A percentile compares a stretch with the other conserved stretches of the same genome.
These are phyloP conservation scores for Fusarium hainanense DNA, from an alignment of 2,329 filamentous ascomycete genomes.

Conservation along the genomic window DNA sequence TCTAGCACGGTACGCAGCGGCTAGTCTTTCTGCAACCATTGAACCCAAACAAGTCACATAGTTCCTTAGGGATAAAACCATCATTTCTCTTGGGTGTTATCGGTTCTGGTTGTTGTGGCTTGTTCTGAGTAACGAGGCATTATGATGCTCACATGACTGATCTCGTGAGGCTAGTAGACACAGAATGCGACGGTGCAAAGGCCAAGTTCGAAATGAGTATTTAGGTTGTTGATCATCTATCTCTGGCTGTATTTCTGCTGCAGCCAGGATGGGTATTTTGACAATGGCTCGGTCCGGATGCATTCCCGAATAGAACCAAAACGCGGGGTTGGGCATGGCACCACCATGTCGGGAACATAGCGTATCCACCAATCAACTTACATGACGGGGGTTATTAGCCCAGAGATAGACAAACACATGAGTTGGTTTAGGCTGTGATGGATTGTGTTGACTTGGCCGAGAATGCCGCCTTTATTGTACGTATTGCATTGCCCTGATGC, in stretches of 20 bases:
- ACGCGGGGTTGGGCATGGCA: conserved; percentile 32
- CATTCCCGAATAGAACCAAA: conserved; percentile 29
- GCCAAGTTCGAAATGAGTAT: conserved; percentile 18
- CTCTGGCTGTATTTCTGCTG: conserved; percentile 17
- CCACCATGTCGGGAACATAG: conserved; percentile 18
- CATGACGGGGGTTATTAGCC: conserved; percentile 30
- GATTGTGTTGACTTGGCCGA: conserved; percentile 3
- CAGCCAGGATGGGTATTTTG: conserved; percentile 18
- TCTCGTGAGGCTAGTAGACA: conserved; percentile 8
- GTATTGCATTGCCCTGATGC: background rate
- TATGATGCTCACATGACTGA: conserved; percentile 2
- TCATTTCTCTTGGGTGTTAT: background rate
- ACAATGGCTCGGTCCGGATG: conserved; percentile 25
- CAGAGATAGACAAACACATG: conserved; percentile 8
- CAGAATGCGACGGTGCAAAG: background rate
- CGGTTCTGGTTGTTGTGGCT: background rate
- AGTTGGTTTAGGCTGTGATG: background rate
- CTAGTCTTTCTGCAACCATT: background rate
- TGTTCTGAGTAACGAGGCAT: background rate
- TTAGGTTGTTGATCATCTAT: conserved; percentile 26
- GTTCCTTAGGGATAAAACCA: background rate
- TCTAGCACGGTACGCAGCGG: background rate
- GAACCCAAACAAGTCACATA: background rate
- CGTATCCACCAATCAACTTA: conserved; percentile 47
- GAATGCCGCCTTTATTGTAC: conserved; percentile 9